Base-by-base conservation (phyloP, 106 monocot genomes). In the Ottelia alismoides region DNA sequence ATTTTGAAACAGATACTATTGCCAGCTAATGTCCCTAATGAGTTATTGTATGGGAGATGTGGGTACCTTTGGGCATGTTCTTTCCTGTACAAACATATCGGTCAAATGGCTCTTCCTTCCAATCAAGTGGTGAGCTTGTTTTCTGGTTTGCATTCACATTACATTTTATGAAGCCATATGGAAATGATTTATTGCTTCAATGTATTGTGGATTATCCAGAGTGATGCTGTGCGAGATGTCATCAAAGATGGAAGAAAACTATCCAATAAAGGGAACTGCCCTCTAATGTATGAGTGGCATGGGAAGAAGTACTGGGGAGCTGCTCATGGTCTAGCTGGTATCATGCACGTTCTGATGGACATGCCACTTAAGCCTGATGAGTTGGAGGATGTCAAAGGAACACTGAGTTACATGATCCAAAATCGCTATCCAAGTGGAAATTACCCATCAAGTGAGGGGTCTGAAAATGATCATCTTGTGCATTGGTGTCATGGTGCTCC, bases 401-500 rank as follows among this genome's bases (percentile, higher is more conserved):
- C 84, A 17, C 72, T 94, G 23, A 22, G 25, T 2, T 81, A 81
- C 65, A 78, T 94, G 78, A 94, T 88, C 43, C 59, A 65, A 30
- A 77, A 81, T 31, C 75, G 81, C 21, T 83, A 81, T 57, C 78
- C 77, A 3, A 73, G 78, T 52, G 88, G 88, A 9, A 94, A 94
- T 58, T 94, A 94, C 62, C 88, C 80, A 20, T 84, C 88, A 0
- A 88, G 81, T 30, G 88, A 88, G 55, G 80, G 78, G 16, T 67
- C 57, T 11, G 57, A 70, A 3, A 53, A 55, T 23, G 88, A 88
- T 44, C 71, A 66, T 11, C 80, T 94, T 0, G 93, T 94, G 53
- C 93, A 88, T 58, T 94, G 93, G 93, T 94, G 93, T 53, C 88
- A 94, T 58, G 93, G 93, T 45, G 93, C 93, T n/a, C 88, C 93